Evolutionary conservation across 768 basidiomycete species (phyloP), one percentile per base, ranked within the genome.

Genomic region (Dictyophora rubrovolvata): DNA sequence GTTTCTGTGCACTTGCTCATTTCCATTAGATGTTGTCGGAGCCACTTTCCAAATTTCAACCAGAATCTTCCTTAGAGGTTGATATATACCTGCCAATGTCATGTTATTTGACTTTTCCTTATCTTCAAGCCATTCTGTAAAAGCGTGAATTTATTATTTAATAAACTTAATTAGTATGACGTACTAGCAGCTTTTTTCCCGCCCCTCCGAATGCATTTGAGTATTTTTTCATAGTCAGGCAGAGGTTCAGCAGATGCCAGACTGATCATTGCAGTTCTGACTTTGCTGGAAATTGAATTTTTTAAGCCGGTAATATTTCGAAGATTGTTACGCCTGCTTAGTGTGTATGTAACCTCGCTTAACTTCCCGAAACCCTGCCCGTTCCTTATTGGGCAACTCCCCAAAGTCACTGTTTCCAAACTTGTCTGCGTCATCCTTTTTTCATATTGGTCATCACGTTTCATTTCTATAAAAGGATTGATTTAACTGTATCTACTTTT

Each of bases 41-140:
- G 59, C 62, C 0, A 69, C 67, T 52, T 64, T 63, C 70, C 70
- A 71, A 11, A 68, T 59, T 16, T 66, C 61, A 21, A 64, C 59
- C 2, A 66, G 70, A 12, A 69, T 71, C n/a, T 67, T 60, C 48
- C 69, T 71, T 10, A 14, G 12, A 1, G 66, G 68, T 23, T 64
- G 65, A 52, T 69, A 70, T 1, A 71, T n/a, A 2, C 65, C 69
- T 17, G 69, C 60, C 0, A 69, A 36, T 0, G 62, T 66, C 59
- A 69, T 69, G 37, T 60, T 59, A 49, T 10, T 18, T 17, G 49
- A 55, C 10, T 35, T 35, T 14, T 42, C 37, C 54, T 71, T 69
- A 54, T 71, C 68, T 18, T 66, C 65, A 6, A 69, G 61, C 70
- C 69, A 69, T 9, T 66, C 70, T 71, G 37, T 23, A 48, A 61